Evolutionary conservation across 208 protist genomes (phyloP).

Genomic region (Strigomonas culicis): DNA sequence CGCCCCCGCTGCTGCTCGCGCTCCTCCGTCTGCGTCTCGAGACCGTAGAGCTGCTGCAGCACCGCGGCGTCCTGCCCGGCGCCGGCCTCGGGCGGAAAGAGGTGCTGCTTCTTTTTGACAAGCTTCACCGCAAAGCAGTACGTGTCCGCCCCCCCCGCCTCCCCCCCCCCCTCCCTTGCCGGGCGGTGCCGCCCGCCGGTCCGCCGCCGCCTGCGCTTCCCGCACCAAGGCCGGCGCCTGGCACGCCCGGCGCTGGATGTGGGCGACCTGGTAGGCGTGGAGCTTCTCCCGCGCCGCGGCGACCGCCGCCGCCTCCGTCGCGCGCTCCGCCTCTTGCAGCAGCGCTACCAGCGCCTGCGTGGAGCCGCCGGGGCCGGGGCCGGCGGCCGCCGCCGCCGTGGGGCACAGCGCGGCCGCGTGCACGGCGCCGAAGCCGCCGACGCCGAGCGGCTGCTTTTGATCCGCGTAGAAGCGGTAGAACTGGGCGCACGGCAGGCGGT

Average conservation of each 20-base stretch:
- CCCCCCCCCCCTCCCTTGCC: slow-evolving; percentile 1
- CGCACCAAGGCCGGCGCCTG: slow-evolving; percentile 14
- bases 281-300: slow-evolving; percentile 12
- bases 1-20: slow-evolving; percentile 24
- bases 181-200: slow-evolving; percentile 12
- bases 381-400: background rate
- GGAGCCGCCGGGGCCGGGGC: background rate
- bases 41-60: slow-evolving; percentile 26
- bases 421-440: slow-evolving; percentile 46
- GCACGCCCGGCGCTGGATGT: background rate
- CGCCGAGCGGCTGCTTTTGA: slow-evolving; percentile 29
- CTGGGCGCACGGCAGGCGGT: slow-evolving; percentile 33
- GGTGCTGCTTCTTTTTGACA: slow-evolving; percentile 31
- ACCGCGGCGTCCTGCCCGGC: slow-evolving; percentile 15
- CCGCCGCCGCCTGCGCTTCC: slow-evolving; percentile 12
- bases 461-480: slow-evolving; percentile 35
- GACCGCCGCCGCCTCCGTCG: background rate
- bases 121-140: slow-evolving; percentile 43
- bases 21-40: slow-evolving; percentile 45
- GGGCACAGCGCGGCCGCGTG: slow-evolving; percentile 28
- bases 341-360: background rate
- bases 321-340: background rate
- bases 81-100: slow-evolving; percentile 28
- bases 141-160: background rate
- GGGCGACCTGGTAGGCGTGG: too few species aligned